phyloP scores from a whole-genome alignment of 345 rosid species.

The Lumnitzera racemosa region DNA sequence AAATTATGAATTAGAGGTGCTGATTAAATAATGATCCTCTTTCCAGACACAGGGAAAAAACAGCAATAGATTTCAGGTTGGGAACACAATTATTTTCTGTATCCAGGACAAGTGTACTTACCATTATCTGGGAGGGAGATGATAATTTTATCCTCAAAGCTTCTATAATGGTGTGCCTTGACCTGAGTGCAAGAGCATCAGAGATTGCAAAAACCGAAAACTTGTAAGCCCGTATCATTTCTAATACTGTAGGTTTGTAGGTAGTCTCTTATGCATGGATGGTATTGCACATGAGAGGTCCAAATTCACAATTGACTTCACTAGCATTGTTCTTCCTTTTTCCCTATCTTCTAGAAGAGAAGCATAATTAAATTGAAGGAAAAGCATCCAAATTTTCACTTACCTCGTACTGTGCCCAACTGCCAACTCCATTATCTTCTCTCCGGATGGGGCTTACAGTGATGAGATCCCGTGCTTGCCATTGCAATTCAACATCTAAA shows the following conservation, averaged over 20 bases:
- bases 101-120: slow-evolving; percentile 17
- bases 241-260: no score
- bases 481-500: slow-evolving; percentile 65
- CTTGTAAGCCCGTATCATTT: no score
- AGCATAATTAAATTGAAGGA: slow-evolving; percentile 1
- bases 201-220: slow-evolving; percentile 1
- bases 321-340: not conserved
- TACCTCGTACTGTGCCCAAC: slow-evolving; percentile 59
- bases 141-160: slow-evolving; percentile 49
- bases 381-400: slow-evolving; percentile 6
- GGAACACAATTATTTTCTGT: not conserved
- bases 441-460: slow-evolving; percentile 31
- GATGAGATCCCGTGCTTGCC: slow-evolving; percentile 40
- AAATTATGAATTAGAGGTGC: not conserved
- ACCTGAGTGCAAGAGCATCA: slow-evolving; percentile 37
- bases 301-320: not conserved
- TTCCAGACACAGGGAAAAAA: not conserved
- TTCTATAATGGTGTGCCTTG: slow-evolving; percentile 28
- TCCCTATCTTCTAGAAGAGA: not conserved
- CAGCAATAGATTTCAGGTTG: not conserved
- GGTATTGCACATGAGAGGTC: no score
- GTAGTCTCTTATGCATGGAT: no score
- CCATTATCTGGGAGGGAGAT: slow-evolving; percentile 73
- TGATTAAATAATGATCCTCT: no score
- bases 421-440: slow-evolving; percentile 60